Conservation (phyloP, 768 basidiomycete species). For the Serendipita sp. region DNA sequence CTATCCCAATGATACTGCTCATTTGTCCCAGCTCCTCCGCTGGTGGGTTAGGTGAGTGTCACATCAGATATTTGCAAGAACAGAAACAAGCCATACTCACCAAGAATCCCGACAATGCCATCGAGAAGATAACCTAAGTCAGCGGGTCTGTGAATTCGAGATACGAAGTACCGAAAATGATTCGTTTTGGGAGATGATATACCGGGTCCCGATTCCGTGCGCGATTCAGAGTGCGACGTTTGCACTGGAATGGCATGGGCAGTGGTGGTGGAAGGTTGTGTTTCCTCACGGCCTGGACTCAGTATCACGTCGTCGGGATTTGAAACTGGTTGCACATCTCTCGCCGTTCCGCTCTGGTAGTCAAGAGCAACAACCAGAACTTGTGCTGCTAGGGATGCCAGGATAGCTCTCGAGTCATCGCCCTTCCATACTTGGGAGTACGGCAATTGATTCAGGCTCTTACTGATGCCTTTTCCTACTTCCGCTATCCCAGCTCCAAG, state of each 20-base stretch:
- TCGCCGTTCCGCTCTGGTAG: conserved; percentile 62
- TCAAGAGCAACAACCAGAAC: conserved; percentile 60
- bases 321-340: conserved; percentile 30
- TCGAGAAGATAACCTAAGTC: conserved; percentile 76
- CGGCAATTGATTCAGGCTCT: conserved; percentile 35
- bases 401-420: conserved; percentile 58
- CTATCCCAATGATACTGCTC: background rate
- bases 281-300: too few species aligned
- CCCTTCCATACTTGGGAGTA: conserved; percentile 86
- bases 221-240: background rate
- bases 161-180: conserved; percentile 80
- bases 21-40: conserved; percentile 7
- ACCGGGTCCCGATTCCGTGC: background rate
- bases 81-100: conserved; percentile 6
- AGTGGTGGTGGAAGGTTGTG: background rate
- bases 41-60: background rate
- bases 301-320: conserved; percentile 19
- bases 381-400: conserved; percentile 63
- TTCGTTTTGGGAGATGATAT: conserved; percentile 43
- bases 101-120: conserved; percentile 35
- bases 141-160: conserved; percentile 79
- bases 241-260: background rate
- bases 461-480: conserved; percentile 7
- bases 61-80: background rate
- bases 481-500: conserved; percentile 11